phyloP scores from a whole-genome alignment of 371 early-diverging fungal genomes.

The Mortierella sp. region DNA sequence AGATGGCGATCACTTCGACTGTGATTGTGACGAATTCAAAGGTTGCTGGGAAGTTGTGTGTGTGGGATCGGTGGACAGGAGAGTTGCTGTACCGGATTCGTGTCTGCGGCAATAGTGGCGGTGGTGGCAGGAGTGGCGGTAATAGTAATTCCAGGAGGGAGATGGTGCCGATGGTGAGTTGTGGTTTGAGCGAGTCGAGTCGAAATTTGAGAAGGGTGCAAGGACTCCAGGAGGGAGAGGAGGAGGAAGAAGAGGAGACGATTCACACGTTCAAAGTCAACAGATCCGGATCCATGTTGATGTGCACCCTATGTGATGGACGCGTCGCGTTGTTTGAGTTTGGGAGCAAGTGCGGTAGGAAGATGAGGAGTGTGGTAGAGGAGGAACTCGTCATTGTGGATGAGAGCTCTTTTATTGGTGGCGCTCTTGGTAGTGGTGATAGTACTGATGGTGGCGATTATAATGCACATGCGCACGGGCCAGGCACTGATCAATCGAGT shows the following conservation, averaged over 20 bases:
- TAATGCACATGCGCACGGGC: not conserved
- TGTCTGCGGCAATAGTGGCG: not conserved
- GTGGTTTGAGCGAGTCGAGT: slow-evolving; percentile 1
- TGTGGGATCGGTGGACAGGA: slow-evolving; percentile 32
- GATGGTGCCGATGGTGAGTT: slow-evolving; percentile 1
- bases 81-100: slow-evolving; percentile 32
- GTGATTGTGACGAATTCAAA: slow-evolving; percentile 46
- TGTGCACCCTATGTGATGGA: slow-evolving; percentile 46
- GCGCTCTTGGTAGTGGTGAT: not conserved
- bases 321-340: slow-evolving; percentile 42
- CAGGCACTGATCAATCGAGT: not conserved
- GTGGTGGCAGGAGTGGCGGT: not conserved
- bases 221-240: not conserved
- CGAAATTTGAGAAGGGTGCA: not conserved
- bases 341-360: not conserved
- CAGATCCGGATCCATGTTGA: slow-evolving; percentile 36
- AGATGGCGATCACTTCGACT: slow-evolving; percentile 31
- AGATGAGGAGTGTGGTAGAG: not conserved
- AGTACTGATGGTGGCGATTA: not conserved
- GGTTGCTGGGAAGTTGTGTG: slow-evolving; percentile 35
- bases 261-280: slow-evolving; percentile 34
- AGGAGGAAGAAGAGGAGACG: not conserved
- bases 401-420: not conserved
- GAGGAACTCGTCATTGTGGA: not conserved
- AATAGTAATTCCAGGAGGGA: no score